Conservation (phyloP, 2,329 filamentous ascomycete genomes). For the Drechslerella coelobrocha region DNA sequence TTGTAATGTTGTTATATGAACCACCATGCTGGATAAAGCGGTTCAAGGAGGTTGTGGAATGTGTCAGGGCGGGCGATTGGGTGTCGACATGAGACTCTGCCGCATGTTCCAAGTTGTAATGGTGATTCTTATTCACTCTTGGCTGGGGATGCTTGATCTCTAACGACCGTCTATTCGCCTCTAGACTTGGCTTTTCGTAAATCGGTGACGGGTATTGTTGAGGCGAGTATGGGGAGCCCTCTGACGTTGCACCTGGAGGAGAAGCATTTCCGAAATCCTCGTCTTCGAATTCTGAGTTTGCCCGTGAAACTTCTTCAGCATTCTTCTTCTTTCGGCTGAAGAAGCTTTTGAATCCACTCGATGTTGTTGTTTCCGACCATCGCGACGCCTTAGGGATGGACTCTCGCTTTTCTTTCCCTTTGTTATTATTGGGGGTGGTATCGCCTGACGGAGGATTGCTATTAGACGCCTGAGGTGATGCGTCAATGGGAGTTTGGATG, state of each 20-base stretch:
- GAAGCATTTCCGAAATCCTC: constrained; percentile 56
- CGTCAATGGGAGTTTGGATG: constrained; percentile 52
- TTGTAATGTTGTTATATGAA: constrained; percentile 47
- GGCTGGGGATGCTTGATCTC: constrained; percentile 55
- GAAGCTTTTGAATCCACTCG: constrained; percentile 80
- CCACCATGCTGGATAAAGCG: constrained; percentile 47
- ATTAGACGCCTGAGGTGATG: constrained; percentile 52
- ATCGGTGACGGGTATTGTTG: constrained; percentile 39
- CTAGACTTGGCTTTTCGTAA: constrained; percentile 54
- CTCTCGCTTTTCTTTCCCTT: constrained; percentile 78
- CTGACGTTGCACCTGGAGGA: constrained; percentile 39
- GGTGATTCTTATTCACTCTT: constrained; percentile 52
- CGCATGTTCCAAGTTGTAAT: constrained; percentile 51
- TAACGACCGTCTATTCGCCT: constrained; percentile 55
- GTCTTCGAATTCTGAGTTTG: constrained; percentile 77
- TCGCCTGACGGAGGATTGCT: constrained; percentile 14
- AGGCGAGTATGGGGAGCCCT: constrained; percentile 50
- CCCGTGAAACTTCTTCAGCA: constrained; percentile 72
- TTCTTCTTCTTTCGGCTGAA: constrained; percentile 67
- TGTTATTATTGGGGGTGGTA: constrained; percentile 64
- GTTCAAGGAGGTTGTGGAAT: constrained; percentile 44
- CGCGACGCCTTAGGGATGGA: constrained; percentile 91
- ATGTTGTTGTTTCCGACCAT: constrained; percentile 96
- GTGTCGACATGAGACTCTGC: constrained; percentile 46
- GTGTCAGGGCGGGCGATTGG: constrained; percentile 33